Conservation (phyloP, 2,329 filamentous ascomycete species). For the Pseudocercospora fuligena region DNA sequence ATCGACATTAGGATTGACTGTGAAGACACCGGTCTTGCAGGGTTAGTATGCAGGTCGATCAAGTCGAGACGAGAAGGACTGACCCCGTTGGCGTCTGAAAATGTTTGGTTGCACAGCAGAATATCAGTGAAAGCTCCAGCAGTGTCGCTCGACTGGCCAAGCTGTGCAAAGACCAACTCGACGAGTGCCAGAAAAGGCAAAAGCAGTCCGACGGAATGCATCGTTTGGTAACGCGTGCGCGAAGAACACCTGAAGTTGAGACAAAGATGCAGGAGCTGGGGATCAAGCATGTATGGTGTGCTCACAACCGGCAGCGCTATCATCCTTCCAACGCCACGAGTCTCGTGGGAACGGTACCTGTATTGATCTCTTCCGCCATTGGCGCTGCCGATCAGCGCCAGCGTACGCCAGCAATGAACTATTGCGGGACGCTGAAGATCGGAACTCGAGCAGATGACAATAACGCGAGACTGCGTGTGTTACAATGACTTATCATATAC, state of each 20-base stretch:
- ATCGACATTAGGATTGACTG: conserved; percentile 17
- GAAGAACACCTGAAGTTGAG: not conserved
- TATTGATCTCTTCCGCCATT: not conserved
- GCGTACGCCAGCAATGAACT: not conserved
- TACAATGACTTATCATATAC: not conserved
- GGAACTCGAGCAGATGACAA: not conserved
- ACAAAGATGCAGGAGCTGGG: not conserved
- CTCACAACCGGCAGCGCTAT: not conserved
- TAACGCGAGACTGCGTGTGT: not conserved
- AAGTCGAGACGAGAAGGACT: not conserved
- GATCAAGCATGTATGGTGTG: not conserved
- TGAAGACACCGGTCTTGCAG: conserved; percentile 1
- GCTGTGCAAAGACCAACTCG: not conserved
- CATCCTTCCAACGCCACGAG: conserved; percentile 5
- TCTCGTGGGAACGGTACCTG: not conserved
- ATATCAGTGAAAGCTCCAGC: not conserved
- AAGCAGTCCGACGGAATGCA: not conserved
- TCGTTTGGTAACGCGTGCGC: not conserved
- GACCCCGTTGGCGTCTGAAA: not conserved
- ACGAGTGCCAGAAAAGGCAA: not conserved
- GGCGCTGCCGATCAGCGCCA: not conserved
- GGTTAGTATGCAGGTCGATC: not conserved
- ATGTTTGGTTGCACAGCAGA: not conserved
- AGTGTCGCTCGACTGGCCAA: not conserved
- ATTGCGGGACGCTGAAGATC: not conserved